A percentile compares a stretch with the other conserved stretches of the same genome.
Conservation (phyloP, 441 rosid species). For the Erodium trifolium region DNA sequence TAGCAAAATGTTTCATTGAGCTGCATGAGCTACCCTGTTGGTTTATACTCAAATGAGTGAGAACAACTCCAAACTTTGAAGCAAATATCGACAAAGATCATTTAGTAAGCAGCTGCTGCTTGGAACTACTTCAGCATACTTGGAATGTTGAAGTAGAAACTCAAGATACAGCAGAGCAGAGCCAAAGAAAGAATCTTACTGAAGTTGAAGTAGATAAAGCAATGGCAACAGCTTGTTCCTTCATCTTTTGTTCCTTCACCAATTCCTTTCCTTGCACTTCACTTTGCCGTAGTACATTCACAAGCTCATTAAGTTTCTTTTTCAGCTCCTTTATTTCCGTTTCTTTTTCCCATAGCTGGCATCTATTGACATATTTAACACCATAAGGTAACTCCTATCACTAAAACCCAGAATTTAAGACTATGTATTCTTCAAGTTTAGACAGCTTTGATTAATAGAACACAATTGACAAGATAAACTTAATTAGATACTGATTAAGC, state of each 20-base stretch:
- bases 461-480: conserved; percentile 1
- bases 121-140: not conserved
- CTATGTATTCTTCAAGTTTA: not conserved
- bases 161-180: conserved; percentile 6
- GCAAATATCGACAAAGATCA: not conserved
- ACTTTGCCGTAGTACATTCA: conserved; percentile 40
- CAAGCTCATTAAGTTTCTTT: conserved; percentile 47
- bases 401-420: not conserved
- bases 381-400: conserved; percentile 1
- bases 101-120: not conserved
- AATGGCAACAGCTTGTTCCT: conserved; percentile 50
- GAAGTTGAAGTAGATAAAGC: conserved; percentile 42
- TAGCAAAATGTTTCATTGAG: conserved; percentile 45
- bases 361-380: conserved; percentile 27
- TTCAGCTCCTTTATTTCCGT: conserved; percentile 47
- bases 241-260: conserved; percentile 43
- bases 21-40: conserved; percentile 42
- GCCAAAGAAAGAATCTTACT: conserved; percentile 25
- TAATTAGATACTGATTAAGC: conserved; percentile 13
- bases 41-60: conserved; percentile 18
- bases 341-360: conserved; percentile 50
- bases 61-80: not conserved
- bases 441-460: not conserved
- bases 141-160: not conserved
- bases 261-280: conserved; percentile 48